Percentiles rank a stretch among this genome's conserved stretches.
phyloP scores from a whole-genome alignment of 2,329 filamentous ascomycete species.

The Aureobasidium namibiae region DNA sequence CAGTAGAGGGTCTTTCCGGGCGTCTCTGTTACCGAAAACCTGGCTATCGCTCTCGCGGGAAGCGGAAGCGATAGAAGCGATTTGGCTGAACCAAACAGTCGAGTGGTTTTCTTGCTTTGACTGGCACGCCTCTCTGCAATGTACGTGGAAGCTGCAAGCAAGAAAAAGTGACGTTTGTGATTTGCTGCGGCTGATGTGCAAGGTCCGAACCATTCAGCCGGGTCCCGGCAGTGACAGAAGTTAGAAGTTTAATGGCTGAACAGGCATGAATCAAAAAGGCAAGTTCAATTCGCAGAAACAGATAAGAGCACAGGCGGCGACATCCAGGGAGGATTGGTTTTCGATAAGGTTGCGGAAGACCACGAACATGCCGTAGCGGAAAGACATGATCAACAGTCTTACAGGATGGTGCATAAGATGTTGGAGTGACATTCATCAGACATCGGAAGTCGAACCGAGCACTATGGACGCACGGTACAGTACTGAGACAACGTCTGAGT shows the following conservation, averaged over 20 bases:
- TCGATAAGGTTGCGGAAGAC: not conserved
- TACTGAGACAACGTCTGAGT: not conserved
- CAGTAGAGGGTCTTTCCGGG: not conserved
- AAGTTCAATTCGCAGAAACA: not conserved
- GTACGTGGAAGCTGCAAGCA: not conserved
- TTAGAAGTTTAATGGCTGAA: not conserved
- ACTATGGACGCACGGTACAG: not conserved
- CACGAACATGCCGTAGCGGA: not conserved
- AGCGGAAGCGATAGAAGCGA: not conserved
- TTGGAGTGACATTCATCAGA: not conserved
- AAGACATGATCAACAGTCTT: not conserved
- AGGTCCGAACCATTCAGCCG: not conserved
- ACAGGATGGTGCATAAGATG: not conserved
- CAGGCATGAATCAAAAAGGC: not conserved
- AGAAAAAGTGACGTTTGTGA: not conserved
- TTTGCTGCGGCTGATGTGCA: not conserved
- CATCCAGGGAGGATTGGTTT: not conserved
- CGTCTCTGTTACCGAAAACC: not conserved
- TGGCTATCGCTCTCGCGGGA: not conserved
- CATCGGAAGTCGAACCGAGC: not conserved
- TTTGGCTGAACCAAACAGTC: not conserved
- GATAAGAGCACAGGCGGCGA: too few species aligned
- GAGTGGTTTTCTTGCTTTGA: not conserved
- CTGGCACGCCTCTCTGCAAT: not conserved
- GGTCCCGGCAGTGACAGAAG: not conserved